Conservation (phyloP, 768 basidiomycete species). For the Pholiota microspora region DNA sequence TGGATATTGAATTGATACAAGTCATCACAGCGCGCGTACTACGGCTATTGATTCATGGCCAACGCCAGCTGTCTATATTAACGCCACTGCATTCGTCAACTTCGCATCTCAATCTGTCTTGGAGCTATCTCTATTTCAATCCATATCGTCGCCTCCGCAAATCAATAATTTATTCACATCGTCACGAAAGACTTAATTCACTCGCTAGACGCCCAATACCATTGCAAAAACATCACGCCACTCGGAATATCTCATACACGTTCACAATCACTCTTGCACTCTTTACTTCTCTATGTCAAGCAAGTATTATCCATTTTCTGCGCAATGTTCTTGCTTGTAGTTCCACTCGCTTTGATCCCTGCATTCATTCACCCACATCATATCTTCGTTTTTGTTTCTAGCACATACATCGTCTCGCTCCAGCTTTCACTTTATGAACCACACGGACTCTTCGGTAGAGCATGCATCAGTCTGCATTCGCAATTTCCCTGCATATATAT, state of each 20-base stretch:
- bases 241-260: slow-evolving; percentile 3
- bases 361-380: slow-evolving; percentile 6
- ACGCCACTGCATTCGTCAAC: no score
- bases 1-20: slow-evolving; percentile 10
- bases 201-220: slow-evolving; percentile 11
- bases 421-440: background rate
- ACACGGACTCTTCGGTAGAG: background rate
- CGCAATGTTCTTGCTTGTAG: slow-evolving; percentile 8
- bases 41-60: slow-evolving; percentile 32
- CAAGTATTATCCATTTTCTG: slow-evolving; percentile 15
- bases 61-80: slow-evolving; percentile 2
- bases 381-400: background rate
- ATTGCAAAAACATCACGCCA: slow-evolving; percentile 9
- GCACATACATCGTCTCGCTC: background rate
- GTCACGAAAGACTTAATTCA: slow-evolving; percentile 16
- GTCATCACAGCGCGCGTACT: slow-evolving; percentile 40
- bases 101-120: slow-evolving; percentile 23
- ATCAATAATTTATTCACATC: slow-evolving; percentile 20
- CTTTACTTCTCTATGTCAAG: slow-evolving; percentile 12
- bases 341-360: slow-evolving; percentile 3
- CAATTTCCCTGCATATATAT: slow-evolving; percentile 11
- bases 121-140: slow-evolving; percentile 15
- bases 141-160: slow-evolving; percentile 18
- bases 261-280: background rate
- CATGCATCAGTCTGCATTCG: slow-evolving; percentile 8